Evolutionary conservation across 306 rosid species (phyloP), one percentile per base, ranked within the genome.

Genomic region (Medicago lupulina): DNA sequence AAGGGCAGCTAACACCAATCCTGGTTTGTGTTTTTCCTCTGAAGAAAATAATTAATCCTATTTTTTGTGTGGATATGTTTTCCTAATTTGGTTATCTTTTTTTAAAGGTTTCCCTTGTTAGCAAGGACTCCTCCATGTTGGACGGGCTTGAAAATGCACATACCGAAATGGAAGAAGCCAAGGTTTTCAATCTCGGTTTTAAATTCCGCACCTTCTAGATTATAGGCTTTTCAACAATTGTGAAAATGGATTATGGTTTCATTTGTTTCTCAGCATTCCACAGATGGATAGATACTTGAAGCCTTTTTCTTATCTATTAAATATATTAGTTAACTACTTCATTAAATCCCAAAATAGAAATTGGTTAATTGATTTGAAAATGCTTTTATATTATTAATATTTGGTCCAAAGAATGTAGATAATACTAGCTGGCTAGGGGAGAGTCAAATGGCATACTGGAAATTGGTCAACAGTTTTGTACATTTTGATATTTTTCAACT

Each of bases 61-160:
- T 82, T 49, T 46, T 46, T 77, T 59, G 7, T 57, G 83, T 78
- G 51, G 53, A 66, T 62, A 67, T 81, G 50, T 74, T 73, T 68
- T 66, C 78, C 83, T 88, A 78, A 85, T 67, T 74, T 54, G 77
- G 36, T 71, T 60, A 38, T 68, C 78, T 59, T 70, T 73, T 39
- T 74, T 77, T 39, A 74, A 93, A 93, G 99, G 99, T 95, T 83
- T 95, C 99, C 44, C 97, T 95, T 77, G 99, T 95, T 60, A 95
- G 99, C 88, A 92, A 95, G 84, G 97, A 95, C 87, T 92, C 93
- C 64, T 95, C 99, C 80, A 95, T 95, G 99, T 77, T 95, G 97
- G 99, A 95, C 60, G 99, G 99, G 76, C 99, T 95, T 81, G 99
- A 95, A 77, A 90, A 95, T 84, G 99, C 99, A 76, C 89, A 97